Evolutionary conservation across 148 eudicot genomes (phyloP), one percentile per base, ranked within the genome.

Genomic region (Fagopyrum homotropicum): DNA sequence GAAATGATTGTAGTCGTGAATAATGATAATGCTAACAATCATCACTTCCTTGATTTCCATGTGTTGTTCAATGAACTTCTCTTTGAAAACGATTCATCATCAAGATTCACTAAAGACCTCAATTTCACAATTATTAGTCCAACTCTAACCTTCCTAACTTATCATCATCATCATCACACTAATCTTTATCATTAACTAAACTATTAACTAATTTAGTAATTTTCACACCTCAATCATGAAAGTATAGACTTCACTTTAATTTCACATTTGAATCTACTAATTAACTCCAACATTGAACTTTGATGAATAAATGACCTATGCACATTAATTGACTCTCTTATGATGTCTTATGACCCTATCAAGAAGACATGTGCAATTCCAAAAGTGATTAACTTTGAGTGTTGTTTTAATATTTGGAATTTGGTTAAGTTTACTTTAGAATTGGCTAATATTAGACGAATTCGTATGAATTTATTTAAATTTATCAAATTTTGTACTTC

Each of bases 21-120:
- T 35, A 16, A 63, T 30, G 71, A 66, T 66, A 66, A 66, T 66
- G 71, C 45, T 66, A 66, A 15, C 71, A n/a, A 66, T 66, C 71
- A 66, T 66, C 71, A 66, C 71, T 35, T 43, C 71, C 46, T 66
- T 66, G 47, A 66, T 66, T 66, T 66, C 47, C 47, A 66, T 66
- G 71, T 57, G 63, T 57, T 66, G 71, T 66, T 40, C 71, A 66
- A 66, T 66, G 71, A 66, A 66, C 45, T 12, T 66, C 71, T 14
- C 71, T 40, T 35, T 43, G 71, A 66, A 66, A 66, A 66, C 12
- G 71, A 66, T 66, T 66, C 9, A 66, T 66, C 47, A 40, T 35
- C 15, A 66, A 40, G 71, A 66, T 66, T 66, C 71, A 66, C 47
- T 43, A 40, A 66, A 66, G 9, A 35, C 5, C 70, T 64, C 45